These are phyloP conservation scores for Tuber calosporum DNA, from an alignment of 495 filamentous ascomycete genomes.

Conservation along the genomic window DNA sequence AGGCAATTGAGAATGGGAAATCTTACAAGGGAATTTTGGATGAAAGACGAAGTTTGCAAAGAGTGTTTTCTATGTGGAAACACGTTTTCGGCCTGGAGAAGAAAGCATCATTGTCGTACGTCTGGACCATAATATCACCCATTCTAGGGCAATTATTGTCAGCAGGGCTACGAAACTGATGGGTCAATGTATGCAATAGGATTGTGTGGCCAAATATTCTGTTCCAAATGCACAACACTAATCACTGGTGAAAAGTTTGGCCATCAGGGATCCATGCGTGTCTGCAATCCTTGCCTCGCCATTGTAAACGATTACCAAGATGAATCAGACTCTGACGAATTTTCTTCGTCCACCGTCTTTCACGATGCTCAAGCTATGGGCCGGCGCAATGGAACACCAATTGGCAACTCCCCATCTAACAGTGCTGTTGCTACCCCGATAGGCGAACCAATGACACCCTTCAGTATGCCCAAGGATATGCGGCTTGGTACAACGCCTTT, in stretches of 20 bases:
- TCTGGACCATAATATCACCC: slow-evolving; percentile 9
- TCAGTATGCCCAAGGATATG: slow-evolving; percentile 35
- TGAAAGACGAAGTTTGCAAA: slow-evolving; percentile 97
- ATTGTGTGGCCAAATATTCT: slow-evolving; percentile 92
- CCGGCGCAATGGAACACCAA: slow-evolving; percentile 40
- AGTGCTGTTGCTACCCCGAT: slow-evolving; percentile 52
- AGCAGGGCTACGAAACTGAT: slow-evolving; percentile 13
- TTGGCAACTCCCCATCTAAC: slow-evolving; percentile 42
- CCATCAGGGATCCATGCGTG: slow-evolving; percentile 74
- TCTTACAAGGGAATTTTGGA: slow-evolving; percentile 94
- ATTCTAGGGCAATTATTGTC: not conserved
- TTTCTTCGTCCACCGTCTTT: slow-evolving; percentile 49
- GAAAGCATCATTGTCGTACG: slow-evolving; percentile 93
- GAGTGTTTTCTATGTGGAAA: slow-evolving; percentile 91
- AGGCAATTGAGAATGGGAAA: slow-evolving; percentile 72
- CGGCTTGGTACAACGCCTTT: slow-evolving; percentile 46
- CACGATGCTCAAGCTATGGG: slow-evolving; percentile 47
- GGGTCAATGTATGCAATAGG: slow-evolving; percentile 30
- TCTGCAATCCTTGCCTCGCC: slow-evolving; percentile 89
- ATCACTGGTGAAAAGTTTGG: slow-evolving; percentile 80
- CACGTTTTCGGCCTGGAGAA: slow-evolving; percentile 83
- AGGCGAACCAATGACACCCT: slow-evolving; percentile 38
- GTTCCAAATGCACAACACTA: slow-evolving; percentile 87
- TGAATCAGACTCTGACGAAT: slow-evolving; percentile 73
- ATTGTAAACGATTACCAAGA: slow-evolving; percentile 89